A percentile compares a stretch with the other conserved stretches of the same genome.
Conservation (phyloP, 2,329 filamentous ascomycete species). For the Colletotrichum tamarilloi region DNA sequence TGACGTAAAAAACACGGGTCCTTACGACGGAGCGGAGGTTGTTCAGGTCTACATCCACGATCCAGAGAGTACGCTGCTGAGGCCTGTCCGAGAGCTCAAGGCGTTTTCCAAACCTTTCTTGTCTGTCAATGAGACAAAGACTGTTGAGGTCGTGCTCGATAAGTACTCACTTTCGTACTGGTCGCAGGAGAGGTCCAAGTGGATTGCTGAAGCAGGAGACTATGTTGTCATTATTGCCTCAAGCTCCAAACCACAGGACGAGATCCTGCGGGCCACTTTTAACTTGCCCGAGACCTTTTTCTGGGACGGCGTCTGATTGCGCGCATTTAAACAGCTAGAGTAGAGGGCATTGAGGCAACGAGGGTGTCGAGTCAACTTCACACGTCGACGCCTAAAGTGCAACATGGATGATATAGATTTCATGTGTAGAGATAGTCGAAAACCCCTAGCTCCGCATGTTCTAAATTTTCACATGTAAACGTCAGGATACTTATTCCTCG, state of each 20-base stretch:
- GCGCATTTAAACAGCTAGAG: too few species aligned
- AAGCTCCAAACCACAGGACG: conserved; percentile 29
- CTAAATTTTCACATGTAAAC: too few species aligned
- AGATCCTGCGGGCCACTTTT: conserved; percentile 22
- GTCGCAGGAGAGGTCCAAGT: conserved; percentile 73
- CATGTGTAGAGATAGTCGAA: too few species aligned
- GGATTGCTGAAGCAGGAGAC: conserved; percentile 72
- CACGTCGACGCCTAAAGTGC: too few species aligned
- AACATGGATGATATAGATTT: too few species aligned
- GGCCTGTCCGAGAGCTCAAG: conserved; percentile 72
- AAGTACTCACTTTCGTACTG: conserved; percentile 63
- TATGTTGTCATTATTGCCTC: conserved; percentile 69
- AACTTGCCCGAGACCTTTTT: conserved; percentile 22
- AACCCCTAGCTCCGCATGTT: too few species aligned
- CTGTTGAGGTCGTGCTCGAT: conserved; percentile 59
- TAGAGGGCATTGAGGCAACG: too few species aligned
- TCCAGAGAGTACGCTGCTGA: conserved; percentile 53
- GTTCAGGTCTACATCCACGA: conserved; percentile 68
- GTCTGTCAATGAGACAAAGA: conserved; percentile 66
- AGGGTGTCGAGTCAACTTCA: too few species aligned
- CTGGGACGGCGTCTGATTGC: conserved; percentile 28
- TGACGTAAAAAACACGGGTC: conserved; percentile 24
- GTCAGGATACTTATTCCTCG: too few species aligned
- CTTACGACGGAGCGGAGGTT: conserved; percentile 45
- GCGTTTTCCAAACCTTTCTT: conserved; percentile 74